phyloP scores from a whole-genome alignment of 2,329 filamentous ascomycete species.

The Botrytis medusae region DNA sequence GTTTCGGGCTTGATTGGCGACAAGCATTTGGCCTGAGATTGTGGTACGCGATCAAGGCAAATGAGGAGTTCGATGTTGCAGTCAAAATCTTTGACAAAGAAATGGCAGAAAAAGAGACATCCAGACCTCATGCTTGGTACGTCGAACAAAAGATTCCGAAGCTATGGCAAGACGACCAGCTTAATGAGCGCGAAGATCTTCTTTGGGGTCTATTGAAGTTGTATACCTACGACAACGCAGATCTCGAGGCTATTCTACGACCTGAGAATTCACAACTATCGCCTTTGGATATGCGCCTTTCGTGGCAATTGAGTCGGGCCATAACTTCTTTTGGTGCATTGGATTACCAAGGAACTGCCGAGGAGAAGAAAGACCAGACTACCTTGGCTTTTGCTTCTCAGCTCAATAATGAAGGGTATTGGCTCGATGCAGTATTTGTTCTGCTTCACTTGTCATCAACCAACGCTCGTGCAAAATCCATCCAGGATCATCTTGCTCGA shows the following conservation, averaged over 20 bases:
- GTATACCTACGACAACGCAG: slow-evolving; percentile 62
- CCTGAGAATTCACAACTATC: slow-evolving; percentile 76
- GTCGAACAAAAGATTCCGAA: slow-evolving; percentile 57
- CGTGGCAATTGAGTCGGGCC: slow-evolving; percentile 80
- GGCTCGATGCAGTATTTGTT: slow-evolving; percentile 73
- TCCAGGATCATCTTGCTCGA: slow-evolving; percentile 72
- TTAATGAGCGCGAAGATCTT: slow-evolving; percentile 67
- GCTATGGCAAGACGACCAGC: slow-evolving; percentile 60
- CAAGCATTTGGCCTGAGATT: slow-evolving; percentile 88
- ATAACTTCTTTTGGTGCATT: slow-evolving; percentile 53
- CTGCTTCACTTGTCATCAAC: slow-evolving; percentile 70
- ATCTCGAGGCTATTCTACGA: slow-evolving; percentile 69
- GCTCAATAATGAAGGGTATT: slow-evolving; percentile 62
- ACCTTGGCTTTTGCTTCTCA: slow-evolving; percentile 65
- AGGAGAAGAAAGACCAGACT: slow-evolving; percentile 62
- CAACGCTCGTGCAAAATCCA: slow-evolving; percentile 60
- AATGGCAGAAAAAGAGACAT: slow-evolving; percentile 65
- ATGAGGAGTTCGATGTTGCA: slow-evolving; percentile 69
- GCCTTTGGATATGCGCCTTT: slow-evolving; percentile 71
- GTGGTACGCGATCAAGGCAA: slow-evolving; percentile 76
- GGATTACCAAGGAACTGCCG: slow-evolving; percentile 53
- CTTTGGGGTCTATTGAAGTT: slow-evolving; percentile 85
- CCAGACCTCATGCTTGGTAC: slow-evolving; percentile 72
- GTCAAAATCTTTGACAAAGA: slow-evolving; percentile 74
- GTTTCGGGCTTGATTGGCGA: slow-evolving; percentile 88